Evolutionary conservation across 805 yeast species (phyloP), one percentile per base, ranked within the genome.

Genomic region (Candida broadrunensis): DNA sequence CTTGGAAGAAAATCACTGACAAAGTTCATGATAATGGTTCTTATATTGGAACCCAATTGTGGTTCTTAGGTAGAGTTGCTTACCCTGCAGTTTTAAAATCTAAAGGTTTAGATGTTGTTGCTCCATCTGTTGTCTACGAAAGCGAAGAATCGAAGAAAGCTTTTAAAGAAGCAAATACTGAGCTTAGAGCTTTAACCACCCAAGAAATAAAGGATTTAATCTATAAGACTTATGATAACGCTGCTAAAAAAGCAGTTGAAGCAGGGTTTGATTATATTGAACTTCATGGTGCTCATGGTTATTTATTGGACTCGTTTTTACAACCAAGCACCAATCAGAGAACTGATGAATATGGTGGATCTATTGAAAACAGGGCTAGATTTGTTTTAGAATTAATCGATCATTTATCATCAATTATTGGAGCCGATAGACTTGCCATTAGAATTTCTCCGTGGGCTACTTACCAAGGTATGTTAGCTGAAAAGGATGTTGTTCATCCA

Each of bases 51-150:
- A 52, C 70, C 27, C 85, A 81, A 60, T 44, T 81, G 17, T 78
- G 82, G 81, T 64, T 60, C 8, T 54, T 78, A 19, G 82, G 82
- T 19, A 59, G 78, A 37, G 65, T 58, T 35, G 65, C 59, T 23
- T 55, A 47, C 24, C 56, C 62, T n/a, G 36, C 37, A 4, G 36
- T 56, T 4, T 57, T 61, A 21, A 51, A 62, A 37, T 36, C 46
- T 25, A 35, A 37, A 13, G 60, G 65, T 13, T 40, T 43, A 7
- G 49, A 40, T 14, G 39, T 48, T 15, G 41, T 47, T 2, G 46
- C 44, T 5, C 48, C 58, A 4, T 50, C 55, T 5, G 43, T 48
- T 6, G 23, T 46, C 8, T 49, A 43, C 37, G 31, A 21, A 35
- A 38, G 36, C 37, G 60, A 55, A 16, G 51, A 43, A 17, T n/a